Conservation (phyloP, 345 rosid species). For the Moringa oleifera region DNA sequence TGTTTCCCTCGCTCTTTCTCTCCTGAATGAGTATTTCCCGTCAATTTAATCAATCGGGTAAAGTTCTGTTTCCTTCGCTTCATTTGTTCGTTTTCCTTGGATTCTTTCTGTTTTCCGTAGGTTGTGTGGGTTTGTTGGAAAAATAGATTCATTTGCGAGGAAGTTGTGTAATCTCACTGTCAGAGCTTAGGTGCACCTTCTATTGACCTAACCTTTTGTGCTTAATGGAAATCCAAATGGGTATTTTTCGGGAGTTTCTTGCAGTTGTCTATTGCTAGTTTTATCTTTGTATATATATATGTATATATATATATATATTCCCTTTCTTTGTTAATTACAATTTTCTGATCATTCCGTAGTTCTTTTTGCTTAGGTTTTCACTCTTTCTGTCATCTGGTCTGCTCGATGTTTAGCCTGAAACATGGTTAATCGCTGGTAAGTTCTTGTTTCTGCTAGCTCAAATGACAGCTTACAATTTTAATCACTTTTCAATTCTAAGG, state of each 20-base stretch:
- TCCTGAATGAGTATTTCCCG: background rate
- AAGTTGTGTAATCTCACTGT: background rate
- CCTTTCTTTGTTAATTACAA: background rate
- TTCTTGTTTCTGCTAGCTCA: background rate
- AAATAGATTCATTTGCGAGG: constrained; percentile 2
- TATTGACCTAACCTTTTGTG: background rate
- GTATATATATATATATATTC: too few species aligned
- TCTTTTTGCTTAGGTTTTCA: constrained; percentile 14
- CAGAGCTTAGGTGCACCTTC: background rate
- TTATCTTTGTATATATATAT: background rate
- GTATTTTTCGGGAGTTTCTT: background rate
- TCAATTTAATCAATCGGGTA: constrained; percentile 21
- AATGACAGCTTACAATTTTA: too few species aligned
- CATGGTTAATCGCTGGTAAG: constrained; percentile 14
- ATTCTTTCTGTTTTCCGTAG: constrained; percentile 15
- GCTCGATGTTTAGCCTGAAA: constrained; percentile 12
- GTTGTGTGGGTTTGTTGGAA: constrained; percentile 24
- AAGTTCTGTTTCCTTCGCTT: background rate
- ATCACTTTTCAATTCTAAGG: background rate
- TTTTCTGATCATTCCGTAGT: background rate
- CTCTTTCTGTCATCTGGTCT: constrained; percentile 1
- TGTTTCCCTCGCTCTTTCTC: too few species aligned
- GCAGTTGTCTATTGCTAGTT: background rate
- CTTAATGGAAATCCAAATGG: background rate
- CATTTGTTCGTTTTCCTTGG: background rate